Evolutionary conservation across 2,329 filamentous ascomycete species (phyloP).

Genomic region (Diaporthe capsici): DNA sequence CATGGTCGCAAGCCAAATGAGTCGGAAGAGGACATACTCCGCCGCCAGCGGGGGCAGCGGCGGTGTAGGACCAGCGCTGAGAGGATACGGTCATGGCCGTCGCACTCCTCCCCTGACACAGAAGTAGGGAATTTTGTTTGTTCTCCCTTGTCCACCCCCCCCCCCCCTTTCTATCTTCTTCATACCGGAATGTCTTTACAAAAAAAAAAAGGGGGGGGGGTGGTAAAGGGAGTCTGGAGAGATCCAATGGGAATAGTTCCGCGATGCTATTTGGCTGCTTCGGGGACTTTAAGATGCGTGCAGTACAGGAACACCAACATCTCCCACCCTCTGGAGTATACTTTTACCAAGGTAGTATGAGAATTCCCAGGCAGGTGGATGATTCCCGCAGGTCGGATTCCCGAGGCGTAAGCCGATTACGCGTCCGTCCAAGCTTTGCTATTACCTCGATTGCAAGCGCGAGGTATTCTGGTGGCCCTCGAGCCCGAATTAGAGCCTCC

Average conservation of each 20-base stretch:
- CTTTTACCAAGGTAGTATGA: neutral
- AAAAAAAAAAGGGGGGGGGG: neutral
- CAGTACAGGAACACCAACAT: too few relatives aligned
- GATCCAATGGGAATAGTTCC: neutral
- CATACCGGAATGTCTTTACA: neutral
- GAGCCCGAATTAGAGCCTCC: neutral
- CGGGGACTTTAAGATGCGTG: neutral
- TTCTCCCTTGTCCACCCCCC: too few relatives aligned
- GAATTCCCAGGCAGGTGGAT: neutral
- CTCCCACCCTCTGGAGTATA: neutral
- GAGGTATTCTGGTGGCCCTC: neutral
- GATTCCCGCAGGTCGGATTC: neutral
- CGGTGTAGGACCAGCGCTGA: neutral
- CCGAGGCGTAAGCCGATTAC: constrained; percentile 12
- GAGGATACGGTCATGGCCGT: too few relatives aligned
- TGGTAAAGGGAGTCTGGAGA: neutral
- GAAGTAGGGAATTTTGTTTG: neutral
- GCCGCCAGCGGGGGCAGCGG: neutral
- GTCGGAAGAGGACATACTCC: neutral
- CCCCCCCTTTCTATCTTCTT: neutral
- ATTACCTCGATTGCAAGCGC: neutral
- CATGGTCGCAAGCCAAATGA: neutral
- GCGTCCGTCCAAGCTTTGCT: neutral
- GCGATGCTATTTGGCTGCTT: too few relatives aligned
- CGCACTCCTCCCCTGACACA: neutral